Evolutionary conservation across 352 stramenopile genomes (phyloP), one percentile per base, ranked within the genome.

Genomic region (Globisporangium takayamanum): DNA sequence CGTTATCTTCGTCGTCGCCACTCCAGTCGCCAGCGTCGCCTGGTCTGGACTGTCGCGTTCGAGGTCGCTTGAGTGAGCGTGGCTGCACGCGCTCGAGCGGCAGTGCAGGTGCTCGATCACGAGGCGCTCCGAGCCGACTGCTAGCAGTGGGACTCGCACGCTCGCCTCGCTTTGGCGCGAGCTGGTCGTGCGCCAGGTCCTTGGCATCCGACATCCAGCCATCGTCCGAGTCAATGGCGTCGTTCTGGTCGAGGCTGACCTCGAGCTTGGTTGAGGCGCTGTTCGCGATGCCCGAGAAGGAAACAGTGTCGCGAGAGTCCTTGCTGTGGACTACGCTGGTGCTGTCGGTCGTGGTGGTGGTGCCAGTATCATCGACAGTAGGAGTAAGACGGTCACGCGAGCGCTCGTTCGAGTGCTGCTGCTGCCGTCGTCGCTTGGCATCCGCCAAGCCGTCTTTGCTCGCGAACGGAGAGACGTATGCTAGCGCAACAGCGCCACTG

Each of bases 171-270:
- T 54, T 28, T 39, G 55, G 51, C 46, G 57, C 53, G 20, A 20
- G 26, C 30, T 47, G 50, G 10, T 57, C 53, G 10, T 15, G 25
- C 15, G 30, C 26, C 20, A 65, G 62, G 42, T 85, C 75, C 51
- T 84, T 78, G 0, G 72, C 74, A 52, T 88, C 83, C 1, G 78
- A 89, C 11, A 89, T 68, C 78, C 78, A 89, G 2, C 70, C 70
- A 49, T 88, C 80, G 49, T 64, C 67, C 47, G 76, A 73, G 28
- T 80, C 64, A 0, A 39, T 59, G 36, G 47, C 46, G 11, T 56
- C 57, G 26, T 18, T 14, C 33, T 14, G 33, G 33, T 12, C 33
- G 33, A 10, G 33, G 10, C 33, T 39, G 33, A 39, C 33, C 33
- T 39, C 33, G 33, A 5, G 33, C 33, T 39, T 39, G 1, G 10